Evolutionary conservation across 495 filamentous ascomycete species (phyloP), one percentile per base, ranked within the genome.

Genomic region (Bacidia gigantensis): DNA sequence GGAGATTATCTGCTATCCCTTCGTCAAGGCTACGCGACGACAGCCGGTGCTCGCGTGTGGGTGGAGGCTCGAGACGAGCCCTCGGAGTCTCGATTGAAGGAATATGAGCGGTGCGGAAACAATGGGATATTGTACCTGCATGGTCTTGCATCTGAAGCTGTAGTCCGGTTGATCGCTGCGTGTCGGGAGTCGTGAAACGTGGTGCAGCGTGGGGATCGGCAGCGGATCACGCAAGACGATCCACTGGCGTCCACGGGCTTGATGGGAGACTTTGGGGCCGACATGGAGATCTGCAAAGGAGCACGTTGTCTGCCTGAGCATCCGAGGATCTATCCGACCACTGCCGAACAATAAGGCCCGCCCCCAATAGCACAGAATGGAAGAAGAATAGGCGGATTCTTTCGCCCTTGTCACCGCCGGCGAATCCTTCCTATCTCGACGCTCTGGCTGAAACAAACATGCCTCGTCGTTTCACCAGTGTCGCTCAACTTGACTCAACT

Each of bases 281-380:
- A 17, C 7, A 18, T n/a, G 20, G 41, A 22, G 41, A 44, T 44
- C 41, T 44, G 41, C 41, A 44, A 5, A 7, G 20, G 41, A 44
- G 9, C 41, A 44, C 41, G 41, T 44, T 44, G 9, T 44, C 20
- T 44, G 41, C 41, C 41, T 44, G 9, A 17, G 7, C 41, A 44
- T 18, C 14, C 41, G 41, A 44, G 41, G 41, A 44, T 44, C 41
- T 44, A 44, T 44, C 41, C 41, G 41, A 44, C 41, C 20, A 22
- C 29, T 35, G 29, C 29, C 29, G 29, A 35, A 14, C 14, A 35
- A 44, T 44, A 44, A 44, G 41, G 41, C 20, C 9, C 7, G 41
- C 41, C 20, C 20, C 41, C 32, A 39, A n/a, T n/a, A n/a, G n/a
- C n/a, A n/a, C n/a, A n/a, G n/a, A n/a, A n/a, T n/a, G n/a, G n/a